phyloP scores from a whole-genome alignment of 2,329 filamentous ascomycete genomes.

The Xylaria sp. region DNA sequence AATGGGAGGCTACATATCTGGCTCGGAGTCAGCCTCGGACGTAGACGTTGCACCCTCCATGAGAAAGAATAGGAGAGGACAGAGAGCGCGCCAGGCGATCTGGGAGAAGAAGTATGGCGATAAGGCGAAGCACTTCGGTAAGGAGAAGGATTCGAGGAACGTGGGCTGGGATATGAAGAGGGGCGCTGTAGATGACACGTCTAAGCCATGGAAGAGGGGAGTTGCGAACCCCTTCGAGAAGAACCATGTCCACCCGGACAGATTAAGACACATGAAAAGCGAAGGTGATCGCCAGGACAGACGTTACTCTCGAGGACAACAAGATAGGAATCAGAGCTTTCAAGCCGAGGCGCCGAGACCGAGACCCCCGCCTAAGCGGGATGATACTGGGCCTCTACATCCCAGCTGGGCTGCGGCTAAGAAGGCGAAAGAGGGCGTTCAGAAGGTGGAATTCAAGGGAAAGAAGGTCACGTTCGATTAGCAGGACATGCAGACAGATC shows the following conservation, averaged over 20 bases:
- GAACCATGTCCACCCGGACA: conserved; percentile 47
- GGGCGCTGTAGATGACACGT: conserved; percentile 58
- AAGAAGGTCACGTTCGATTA: conserved; percentile 70
- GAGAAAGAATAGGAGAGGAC: conserved; percentile 79
- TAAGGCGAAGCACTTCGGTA: conserved; percentile 70
- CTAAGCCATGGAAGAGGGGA: conserved; percentile 63
- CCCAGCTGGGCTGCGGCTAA: conserved; percentile 73
- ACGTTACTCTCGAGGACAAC: conserved; percentile 25
- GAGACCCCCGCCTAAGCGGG: conserved; percentile 55
- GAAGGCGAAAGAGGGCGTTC: conserved; percentile 67
- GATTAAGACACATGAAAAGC: conserved; percentile 50
- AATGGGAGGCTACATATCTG: conserved; percentile 82
- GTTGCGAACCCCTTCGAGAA: conserved; percentile 49
- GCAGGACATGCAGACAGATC: not conserved
- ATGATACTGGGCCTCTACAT: conserved; percentile 66
- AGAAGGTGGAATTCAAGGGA: conserved; percentile 63
- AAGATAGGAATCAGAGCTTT: conserved; percentile 20
- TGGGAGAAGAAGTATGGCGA: conserved; percentile 83
- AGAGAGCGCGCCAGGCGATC: conserved; percentile 80
- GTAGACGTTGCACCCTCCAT: conserved; percentile 67
- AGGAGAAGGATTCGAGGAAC: conserved; percentile 55
- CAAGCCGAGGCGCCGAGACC: conserved; percentile 41
- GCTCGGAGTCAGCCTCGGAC: conserved; percentile 75
- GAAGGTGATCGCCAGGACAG: conserved; percentile 12
- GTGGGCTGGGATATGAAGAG: conserved; percentile 68